These are phyloP conservation scores for Geotrichum reessii DNA, from an alignment of 1,139 yeast genomes.

Conservation along the genomic window DNA sequence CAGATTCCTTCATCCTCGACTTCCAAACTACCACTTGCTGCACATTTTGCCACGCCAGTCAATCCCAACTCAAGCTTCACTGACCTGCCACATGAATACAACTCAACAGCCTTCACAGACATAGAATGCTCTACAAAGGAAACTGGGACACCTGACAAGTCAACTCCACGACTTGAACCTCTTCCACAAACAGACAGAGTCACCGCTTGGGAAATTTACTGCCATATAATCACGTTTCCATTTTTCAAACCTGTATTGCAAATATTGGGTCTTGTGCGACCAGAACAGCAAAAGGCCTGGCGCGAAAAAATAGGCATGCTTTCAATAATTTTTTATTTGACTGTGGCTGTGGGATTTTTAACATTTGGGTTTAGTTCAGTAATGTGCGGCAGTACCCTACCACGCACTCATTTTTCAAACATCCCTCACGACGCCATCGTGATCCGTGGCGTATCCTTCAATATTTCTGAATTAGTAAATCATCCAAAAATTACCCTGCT, in stretches of 20 bases:
- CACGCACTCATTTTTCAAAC: slow-evolving; percentile 51
- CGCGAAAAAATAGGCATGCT: slow-evolving; percentile 80
- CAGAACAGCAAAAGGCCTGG: slow-evolving; percentile 84
- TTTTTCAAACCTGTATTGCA: slow-evolving; percentile 78
- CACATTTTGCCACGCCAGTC: not conserved
- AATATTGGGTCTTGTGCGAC: slow-evolving; percentile 61
- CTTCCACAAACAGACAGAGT: slow-evolving; percentile 28
- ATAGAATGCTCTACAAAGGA: not conserved
- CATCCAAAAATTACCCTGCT: slow-evolving; percentile 36
- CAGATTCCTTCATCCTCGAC: slow-evolving; percentile 5
- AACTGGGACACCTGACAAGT: not conserved
- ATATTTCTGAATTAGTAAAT: slow-evolving; percentile 39
- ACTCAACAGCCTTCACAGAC: not conserved
- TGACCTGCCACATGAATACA: not conserved
- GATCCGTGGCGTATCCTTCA: slow-evolving; percentile 72
- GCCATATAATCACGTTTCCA: slow-evolving; percentile 72
- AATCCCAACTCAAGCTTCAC: not conserved
- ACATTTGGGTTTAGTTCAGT: slow-evolving; percentile 81
- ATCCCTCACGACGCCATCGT: slow-evolving; percentile 56
- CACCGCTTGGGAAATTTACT: slow-evolving; percentile 70
- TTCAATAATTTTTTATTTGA: slow-evolving; percentile 60
- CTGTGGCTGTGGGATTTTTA: slow-evolving; percentile 66
- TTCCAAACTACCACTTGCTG: not conserved
- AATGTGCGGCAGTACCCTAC: slow-evolving; percentile 50
- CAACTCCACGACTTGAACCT: not conserved